Evolutionary conservation across 495 filamentous ascomycete species (phyloP).

Genomic region (Lasiosphaeriaceae sp.): DNA sequence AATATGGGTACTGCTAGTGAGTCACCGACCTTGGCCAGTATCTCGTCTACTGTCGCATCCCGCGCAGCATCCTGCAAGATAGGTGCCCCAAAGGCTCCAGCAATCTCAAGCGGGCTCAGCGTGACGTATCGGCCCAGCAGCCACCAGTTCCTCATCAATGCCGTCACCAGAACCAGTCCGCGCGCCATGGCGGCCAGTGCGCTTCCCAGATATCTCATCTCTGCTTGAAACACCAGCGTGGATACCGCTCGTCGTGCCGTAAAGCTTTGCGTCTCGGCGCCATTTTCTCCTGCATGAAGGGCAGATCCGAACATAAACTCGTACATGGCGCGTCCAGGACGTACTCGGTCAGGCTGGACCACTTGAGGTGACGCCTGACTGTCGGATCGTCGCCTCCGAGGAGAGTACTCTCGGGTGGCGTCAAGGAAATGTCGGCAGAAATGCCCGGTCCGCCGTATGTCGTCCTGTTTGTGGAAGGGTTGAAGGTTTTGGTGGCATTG

Average conservation of each 20-base stretch:
- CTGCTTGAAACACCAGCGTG: background rate
- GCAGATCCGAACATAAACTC: slow-evolving; percentile 9
- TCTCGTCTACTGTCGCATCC: background rate
- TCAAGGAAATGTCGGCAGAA: background rate
- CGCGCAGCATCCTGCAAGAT: background rate
- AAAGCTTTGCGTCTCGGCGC: background rate
- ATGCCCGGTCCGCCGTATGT: background rate
- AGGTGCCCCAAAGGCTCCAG: slow-evolving; percentile 5
- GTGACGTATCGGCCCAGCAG: slow-evolving; percentile 2
- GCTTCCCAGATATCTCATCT: background rate
- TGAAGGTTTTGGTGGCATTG: slow-evolving; percentile 5
- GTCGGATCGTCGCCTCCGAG: background rate
- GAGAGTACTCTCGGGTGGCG: background rate
- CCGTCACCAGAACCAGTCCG: background rate
- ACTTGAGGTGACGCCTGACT: background rate
- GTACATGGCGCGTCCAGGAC: background rate
- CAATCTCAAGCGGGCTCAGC: slow-evolving; percentile 10
- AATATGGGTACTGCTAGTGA: no score
- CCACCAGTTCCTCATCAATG: slow-evolving; percentile 8
- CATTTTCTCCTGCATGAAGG: background rate
- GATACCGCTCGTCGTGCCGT: background rate
- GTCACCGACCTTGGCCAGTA: no score
- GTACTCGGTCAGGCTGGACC: slow-evolving; percentile 5
- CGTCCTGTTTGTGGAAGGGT: background rate
- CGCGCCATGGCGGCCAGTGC: background rate